phyloP scores from a whole-genome alignment of 331 rosid species.

The Rosa hybrid region DNA sequence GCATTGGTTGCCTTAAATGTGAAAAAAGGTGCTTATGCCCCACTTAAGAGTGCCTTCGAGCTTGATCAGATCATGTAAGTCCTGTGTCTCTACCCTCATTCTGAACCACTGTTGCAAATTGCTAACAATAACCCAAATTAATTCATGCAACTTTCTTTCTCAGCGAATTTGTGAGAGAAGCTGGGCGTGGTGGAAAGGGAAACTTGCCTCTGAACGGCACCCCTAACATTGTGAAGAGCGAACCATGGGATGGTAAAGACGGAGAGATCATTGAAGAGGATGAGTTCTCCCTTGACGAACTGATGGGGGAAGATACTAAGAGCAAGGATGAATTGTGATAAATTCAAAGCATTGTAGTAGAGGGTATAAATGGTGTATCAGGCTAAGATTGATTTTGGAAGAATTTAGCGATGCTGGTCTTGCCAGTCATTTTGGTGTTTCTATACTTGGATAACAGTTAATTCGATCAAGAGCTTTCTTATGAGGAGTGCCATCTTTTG shows the following conservation, averaged over 20 bases:
- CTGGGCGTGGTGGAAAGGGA: constrained; percentile 94
- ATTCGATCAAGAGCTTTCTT: constrained; percentile 17
- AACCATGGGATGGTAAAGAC: constrained; percentile 96
- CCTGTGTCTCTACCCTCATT: constrained; percentile 3
- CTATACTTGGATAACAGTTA: constrained; percentile 9
- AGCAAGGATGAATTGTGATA: constrained; percentile 66
- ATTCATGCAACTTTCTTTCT: constrained; percentile 11
- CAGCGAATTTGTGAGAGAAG: constrained; percentile 92
- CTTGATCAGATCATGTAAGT: constrained; percentile 82
- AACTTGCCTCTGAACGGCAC: constrained; percentile 70
- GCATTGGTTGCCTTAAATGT: constrained; percentile 89
- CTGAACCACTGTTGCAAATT: not conserved
- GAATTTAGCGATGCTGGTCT: not conserved
- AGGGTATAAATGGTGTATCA: constrained; percentile 9
- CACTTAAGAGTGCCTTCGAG: constrained; percentile 95
- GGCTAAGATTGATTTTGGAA: constrained; percentile 31
- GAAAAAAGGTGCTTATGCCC: constrained; percentile 90
- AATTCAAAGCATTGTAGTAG: not conserved
- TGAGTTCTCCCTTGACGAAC: constrained; percentile 95
- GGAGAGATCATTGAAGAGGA: constrained; percentile 92
- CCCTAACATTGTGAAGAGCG: constrained; percentile 65
- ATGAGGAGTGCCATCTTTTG: constrained; percentile 12
- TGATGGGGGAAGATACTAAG: constrained; percentile 77
- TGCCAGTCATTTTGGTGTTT: constrained; percentile 12
- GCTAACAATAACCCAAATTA: constrained; percentile 17